Evolutionary conservation across 768 basidiomycete genomes (phyloP).

Genomic region (Pilatotrama ljubarskyi): DNA sequence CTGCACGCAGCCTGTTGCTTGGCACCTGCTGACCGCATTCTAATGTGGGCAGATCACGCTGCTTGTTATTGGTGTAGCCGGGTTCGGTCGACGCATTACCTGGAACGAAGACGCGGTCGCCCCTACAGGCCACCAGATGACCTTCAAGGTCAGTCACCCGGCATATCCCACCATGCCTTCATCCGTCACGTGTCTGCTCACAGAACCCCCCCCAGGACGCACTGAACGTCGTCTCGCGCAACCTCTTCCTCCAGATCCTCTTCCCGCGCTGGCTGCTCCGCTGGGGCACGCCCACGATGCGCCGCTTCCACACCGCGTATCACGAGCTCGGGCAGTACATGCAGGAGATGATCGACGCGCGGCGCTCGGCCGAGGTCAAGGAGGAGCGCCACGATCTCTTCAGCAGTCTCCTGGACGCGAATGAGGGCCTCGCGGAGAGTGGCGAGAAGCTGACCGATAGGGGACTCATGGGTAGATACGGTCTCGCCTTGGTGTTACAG

Average conservation of each 20-base stretch:
- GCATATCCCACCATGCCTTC: too few species aligned
- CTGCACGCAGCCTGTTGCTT: background rate
- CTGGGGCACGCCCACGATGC: slow-evolving; percentile 23
- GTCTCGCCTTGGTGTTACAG: background rate
- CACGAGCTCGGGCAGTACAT: slow-evolving; percentile 42
- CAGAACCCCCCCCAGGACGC: slow-evolving; percentile 21
- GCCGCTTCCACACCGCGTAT: slow-evolving; percentile 25
- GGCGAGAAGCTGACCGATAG: slow-evolving; percentile 40
- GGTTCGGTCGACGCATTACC: slow-evolving; percentile 51
- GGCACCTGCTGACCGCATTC: background rate
- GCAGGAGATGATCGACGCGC: slow-evolving; percentile 53
- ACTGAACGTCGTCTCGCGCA: slow-evolving; percentile 31
- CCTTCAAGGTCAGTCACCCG: slow-evolving; percentile 30
- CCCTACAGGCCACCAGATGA: slow-evolving; percentile 42
- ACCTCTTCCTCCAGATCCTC: slow-evolving; percentile 29
- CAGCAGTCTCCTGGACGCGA: slow-evolving; percentile 51
- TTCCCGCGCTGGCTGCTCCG: slow-evolving; percentile 30
- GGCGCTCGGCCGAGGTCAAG: slow-evolving; percentile 37
- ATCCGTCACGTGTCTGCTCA: too few species aligned
- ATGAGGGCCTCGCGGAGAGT: slow-evolving; percentile 35
- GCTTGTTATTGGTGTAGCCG: slow-evolving; percentile 55
- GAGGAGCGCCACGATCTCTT: slow-evolving; percentile 52
- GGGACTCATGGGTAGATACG: slow-evolving; percentile 40
- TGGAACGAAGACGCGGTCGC: slow-evolving; percentile 46
- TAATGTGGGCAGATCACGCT: slow-evolving; percentile 47